A percentile compares a stretch with the other conserved stretches of the same genome.
phyloP scores from a whole-genome alignment of 768 basidiomycete genomes.

The Basidioascus undulatus region DNA sequence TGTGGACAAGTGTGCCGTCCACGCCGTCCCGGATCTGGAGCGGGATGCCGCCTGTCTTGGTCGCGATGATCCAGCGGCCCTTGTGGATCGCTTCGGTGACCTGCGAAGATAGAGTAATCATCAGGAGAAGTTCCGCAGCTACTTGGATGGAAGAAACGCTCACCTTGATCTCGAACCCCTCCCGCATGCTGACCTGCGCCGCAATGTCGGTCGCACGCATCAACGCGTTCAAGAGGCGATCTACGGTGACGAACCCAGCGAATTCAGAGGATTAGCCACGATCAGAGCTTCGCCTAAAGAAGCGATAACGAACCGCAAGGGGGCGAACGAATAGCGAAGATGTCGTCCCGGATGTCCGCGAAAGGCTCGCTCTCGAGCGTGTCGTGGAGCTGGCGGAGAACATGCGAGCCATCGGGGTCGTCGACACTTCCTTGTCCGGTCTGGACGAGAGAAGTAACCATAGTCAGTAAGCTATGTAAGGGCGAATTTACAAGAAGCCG shows the following conservation, averaged over 20 bases:
- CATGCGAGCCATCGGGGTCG: slow-evolving; percentile 53
- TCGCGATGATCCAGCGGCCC: slow-evolving; percentile 64
- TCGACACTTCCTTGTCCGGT: slow-evolving; percentile 75
- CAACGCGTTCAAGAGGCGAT: slow-evolving; percentile 38
- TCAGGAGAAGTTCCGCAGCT: neutral
- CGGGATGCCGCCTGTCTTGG: slow-evolving; percentile 74
- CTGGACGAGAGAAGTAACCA: neutral
- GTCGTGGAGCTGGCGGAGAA: slow-evolving; percentile 4
- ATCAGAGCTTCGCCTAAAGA: neutral
- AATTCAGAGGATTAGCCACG: too few relatives aligned
- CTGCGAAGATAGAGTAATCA: neutral
- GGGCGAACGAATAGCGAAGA: slow-evolving; percentile 53
- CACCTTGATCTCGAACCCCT: slow-evolving; percentile 95
- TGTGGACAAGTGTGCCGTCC: slow-evolving; percentile 60
- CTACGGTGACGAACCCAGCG: neutral
- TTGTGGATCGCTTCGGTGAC: slow-evolving; percentile 69
- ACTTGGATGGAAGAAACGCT: slow-evolving; percentile 20
- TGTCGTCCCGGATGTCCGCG: slow-evolving; percentile 16
- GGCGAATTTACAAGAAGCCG: neutral
- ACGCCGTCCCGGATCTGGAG: slow-evolving; percentile 71
- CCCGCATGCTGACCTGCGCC: slow-evolving; percentile 71
- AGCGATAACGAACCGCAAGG: slow-evolving; percentile 20
- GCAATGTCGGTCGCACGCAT: slow-evolving; percentile 75
- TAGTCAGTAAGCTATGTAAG: too few relatives aligned
- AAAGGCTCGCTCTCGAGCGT: neutral